phyloP scores from a whole-genome alignment of 306 rosid species.

The Dalbergia cochinchinensis region DNA sequence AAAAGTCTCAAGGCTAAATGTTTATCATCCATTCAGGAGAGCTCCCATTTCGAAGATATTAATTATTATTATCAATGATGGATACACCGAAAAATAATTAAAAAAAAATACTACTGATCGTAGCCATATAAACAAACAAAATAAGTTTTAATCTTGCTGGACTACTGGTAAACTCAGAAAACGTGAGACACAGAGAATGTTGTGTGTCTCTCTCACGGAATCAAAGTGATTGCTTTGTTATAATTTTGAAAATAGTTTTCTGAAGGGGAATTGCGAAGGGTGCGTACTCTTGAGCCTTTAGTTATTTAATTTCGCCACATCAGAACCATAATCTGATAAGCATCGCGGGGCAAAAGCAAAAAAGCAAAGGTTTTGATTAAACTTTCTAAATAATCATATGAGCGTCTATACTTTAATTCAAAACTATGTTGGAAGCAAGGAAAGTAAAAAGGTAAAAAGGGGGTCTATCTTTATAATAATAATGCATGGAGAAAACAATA shows the following conservation, averaged over 20 bases:
- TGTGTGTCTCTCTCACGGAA: slow-evolving; percentile 16
- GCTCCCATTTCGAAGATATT: too few relatives aligned
- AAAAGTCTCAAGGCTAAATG: too few relatives aligned
- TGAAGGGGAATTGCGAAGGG: slow-evolving; percentile 6
- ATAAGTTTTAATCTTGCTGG: slow-evolving; percentile 30
- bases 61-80: too few relatives aligned
- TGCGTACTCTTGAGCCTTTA: neutral
- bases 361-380: slow-evolving; percentile 34
- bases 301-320: slow-evolving; percentile 28
- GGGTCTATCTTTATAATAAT: slow-evolving; percentile 24
- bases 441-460: slow-evolving; percentile 44
- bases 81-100: too few relatives aligned
- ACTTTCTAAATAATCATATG: slow-evolving; percentile 43
- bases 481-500: slow-evolving; percentile 6
- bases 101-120: neutral
- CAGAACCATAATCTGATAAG: slow-evolving; percentile 26
- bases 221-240: neutral
- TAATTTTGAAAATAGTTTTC: slow-evolving; percentile 18
- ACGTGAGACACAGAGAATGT: slow-evolving; percentile 1
- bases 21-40: too few relatives aligned
- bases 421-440: slow-evolving; percentile 37
- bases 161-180: slow-evolving; percentile 21
- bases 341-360: slow-evolving; percentile 48
- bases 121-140: neutral
- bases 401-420: slow-evolving; percentile 52